A percentile compares a stretch with the other conserved stretches of the same genome.
phyloP scores from a whole-genome alignment of 495 filamentous ascomycete species.

The Rusavskia elegans region DNA sequence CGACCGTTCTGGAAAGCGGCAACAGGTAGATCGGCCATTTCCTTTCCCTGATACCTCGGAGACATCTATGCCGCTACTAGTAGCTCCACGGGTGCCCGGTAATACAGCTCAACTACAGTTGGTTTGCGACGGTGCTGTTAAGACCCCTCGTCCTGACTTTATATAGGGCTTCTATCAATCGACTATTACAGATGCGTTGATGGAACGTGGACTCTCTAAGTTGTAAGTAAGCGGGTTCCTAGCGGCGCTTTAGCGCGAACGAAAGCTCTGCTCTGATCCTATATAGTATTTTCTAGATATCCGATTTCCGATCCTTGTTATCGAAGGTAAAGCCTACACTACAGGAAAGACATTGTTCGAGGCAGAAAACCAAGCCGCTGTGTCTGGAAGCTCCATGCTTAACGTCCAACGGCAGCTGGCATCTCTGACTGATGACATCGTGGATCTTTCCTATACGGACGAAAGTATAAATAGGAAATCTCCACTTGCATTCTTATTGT shows the following conservation, averaged over 20 bases:
- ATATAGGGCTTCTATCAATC: conserved; percentile 7
- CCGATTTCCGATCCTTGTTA: conserved; percentile 5
- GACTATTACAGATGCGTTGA: conserved; percentile 2
- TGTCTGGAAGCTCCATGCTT: conserved; percentile 16
- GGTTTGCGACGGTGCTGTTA: conserved; percentile 1
- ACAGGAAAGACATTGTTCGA: conserved; percentile 12
- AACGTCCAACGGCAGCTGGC: conserved; percentile 13
- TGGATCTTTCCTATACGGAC: not conserved
- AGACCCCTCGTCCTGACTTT: conserved; percentile 11
- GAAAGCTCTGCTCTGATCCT: conserved; percentile 4
- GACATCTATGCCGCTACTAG: not conserved
- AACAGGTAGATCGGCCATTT: not conserved
- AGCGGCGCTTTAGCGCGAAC: not conserved
- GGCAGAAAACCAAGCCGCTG: conserved; percentile 14
- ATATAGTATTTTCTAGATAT: not conserved
- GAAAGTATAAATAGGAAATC: conserved; percentile 1
- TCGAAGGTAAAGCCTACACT: conserved; percentile 13
- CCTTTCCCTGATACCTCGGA: conserved; percentile 4
- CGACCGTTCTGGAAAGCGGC: not conserved
- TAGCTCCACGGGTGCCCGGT: not conserved
- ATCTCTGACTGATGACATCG: conserved; percentile 6
- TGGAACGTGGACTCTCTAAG: conserved; percentile 1
- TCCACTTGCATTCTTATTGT: conserved; percentile 15
- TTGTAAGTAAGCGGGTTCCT: conserved; percentile 2
- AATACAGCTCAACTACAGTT: not conserved